Percentiles rank a stretch among this genome's conserved stretches.
These are phyloP conservation scores for Xylaria sp. DNA, from an alignment of 2,329 filamentous ascomycete genomes.

Conservation along the genomic window DNA sequence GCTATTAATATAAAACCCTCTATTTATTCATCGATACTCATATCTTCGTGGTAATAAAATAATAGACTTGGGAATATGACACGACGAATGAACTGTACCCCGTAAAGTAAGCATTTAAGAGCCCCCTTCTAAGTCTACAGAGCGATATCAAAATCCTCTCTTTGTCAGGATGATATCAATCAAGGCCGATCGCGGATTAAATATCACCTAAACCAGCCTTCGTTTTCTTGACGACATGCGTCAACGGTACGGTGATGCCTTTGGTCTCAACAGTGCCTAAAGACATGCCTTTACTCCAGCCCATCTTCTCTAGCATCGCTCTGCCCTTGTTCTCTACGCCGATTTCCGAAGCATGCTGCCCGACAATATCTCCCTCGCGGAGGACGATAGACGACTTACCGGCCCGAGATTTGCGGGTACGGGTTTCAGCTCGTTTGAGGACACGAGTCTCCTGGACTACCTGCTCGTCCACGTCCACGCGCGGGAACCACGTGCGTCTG, in stretches of 20 bases:
- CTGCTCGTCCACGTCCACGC: slow-evolving; percentile 57
- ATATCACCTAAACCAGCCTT: slow-evolving; percentile 82
- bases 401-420: slow-evolving; percentile 48
- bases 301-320: slow-evolving; percentile 95
- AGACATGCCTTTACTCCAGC: slow-evolving; percentile 88
- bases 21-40: neutral
- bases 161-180: neutral
- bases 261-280: slow-evolving; percentile 85
- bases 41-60: neutral
- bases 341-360: slow-evolving; percentile 84
- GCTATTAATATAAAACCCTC: neutral
- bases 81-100: neutral
- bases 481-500: slow-evolving; percentile 65
- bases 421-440: slow-evolving; percentile 43
- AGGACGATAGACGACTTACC: slow-evolving; percentile 63
- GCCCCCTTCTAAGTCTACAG: neutral
- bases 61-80: neutral
- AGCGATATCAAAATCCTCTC: neutral
- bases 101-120: neutral
- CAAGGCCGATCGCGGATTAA: slow-evolving; percentile 15
- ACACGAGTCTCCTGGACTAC: slow-evolving; percentile 45
- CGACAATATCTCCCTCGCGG: slow-evolving; percentile 88
- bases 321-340: slow-evolving; percentile 84
- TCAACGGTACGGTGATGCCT: slow-evolving; percentile 86
- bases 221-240: slow-evolving; percentile 85